These are phyloP conservation scores for Colletotrichum camelliae DNA, from an alignment of 2,329 filamentous ascomycete species.

Conservation along the genomic window DNA sequence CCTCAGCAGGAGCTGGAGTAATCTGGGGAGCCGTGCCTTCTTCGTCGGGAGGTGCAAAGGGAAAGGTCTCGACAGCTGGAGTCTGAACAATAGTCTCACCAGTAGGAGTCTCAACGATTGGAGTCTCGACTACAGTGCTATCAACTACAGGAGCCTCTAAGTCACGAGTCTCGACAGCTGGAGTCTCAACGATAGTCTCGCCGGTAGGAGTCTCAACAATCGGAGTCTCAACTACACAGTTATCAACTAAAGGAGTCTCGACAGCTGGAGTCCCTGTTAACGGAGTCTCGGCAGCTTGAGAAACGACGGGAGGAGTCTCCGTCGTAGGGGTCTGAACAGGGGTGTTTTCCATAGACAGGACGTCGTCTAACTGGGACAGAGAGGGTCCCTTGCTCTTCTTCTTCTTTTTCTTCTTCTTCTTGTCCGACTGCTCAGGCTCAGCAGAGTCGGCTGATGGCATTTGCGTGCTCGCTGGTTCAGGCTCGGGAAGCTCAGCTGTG, in stretches of 20 bases:
- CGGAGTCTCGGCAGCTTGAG: background rate
- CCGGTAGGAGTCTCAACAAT: background rate
- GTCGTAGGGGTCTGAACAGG: background rate
- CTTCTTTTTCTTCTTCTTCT: slow-evolving; percentile 30
- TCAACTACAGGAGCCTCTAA: background rate
- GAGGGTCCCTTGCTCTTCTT: slow-evolving; percentile 21
- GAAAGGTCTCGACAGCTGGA: background rate
- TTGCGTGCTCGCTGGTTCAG: background rate
- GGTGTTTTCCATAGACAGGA: background rate
- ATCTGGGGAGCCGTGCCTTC: background rate
- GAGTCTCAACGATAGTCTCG: background rate
- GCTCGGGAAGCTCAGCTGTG: background rate
- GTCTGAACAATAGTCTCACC: background rate
- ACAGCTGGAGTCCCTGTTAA: background rate
- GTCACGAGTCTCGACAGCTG: background rate
- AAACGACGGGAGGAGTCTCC: background rate
- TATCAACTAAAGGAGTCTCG: background rate
- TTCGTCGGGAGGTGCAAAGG: background rate
- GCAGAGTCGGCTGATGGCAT: background rate
- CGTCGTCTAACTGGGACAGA: background rate
- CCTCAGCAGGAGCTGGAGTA: background rate
- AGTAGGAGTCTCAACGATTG: background rate
- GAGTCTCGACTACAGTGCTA: background rate
- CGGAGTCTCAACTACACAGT: background rate
- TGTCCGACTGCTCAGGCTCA: slow-evolving; percentile 18